These are phyloP conservation scores for Evansstolkia leycettana DNA, from an alignment of 495 filamentous ascomycete genomes.

Conservation along the genomic window DNA sequence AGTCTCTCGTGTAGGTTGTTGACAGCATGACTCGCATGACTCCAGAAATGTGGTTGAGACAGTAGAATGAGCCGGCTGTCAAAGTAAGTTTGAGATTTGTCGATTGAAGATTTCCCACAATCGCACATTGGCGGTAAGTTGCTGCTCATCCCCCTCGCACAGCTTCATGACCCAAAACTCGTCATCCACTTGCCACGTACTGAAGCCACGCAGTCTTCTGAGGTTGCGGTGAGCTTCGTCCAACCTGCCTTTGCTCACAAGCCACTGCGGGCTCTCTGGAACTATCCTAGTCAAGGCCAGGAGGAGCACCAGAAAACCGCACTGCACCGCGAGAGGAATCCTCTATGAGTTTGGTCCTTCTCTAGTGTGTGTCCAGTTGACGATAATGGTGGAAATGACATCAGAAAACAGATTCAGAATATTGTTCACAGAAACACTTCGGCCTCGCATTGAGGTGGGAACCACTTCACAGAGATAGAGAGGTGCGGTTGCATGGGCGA, in stretches of 20 bases:
- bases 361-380: slow-evolving; percentile 17
- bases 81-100: slow-evolving; percentile 22
- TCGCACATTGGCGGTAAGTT: slow-evolving; percentile 12
- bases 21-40: slow-evolving; percentile 26
- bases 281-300: slow-evolving; percentile 23
- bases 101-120: slow-evolving; percentile 28
- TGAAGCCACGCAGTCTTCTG: slow-evolving; percentile 23
- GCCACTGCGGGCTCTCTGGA: slow-evolving; percentile 53
- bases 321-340: slow-evolving; percentile 25
- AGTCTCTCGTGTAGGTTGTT: slow-evolving; percentile 26
- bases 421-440: slow-evolving; percentile 24
- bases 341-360: slow-evolving; percentile 13
- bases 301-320: slow-evolving; percentile 17
- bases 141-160: slow-evolving; percentile 16
- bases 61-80: slow-evolving; percentile 25
- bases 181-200: slow-evolving; percentile 16
- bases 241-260: slow-evolving; percentile 39
- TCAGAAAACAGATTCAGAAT: slow-evolving; percentile 22
- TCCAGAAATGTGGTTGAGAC: slow-evolving; percentile 27
- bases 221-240: slow-evolving; percentile 18
- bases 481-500: slow-evolving; percentile 24
- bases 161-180: slow-evolving; percentile 20
- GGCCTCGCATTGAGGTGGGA: slow-evolving; percentile 22
- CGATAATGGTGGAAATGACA: slow-evolving; percentile 8
- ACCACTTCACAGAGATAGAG: slow-evolving; percentile 28